phyloP scores from a whole-genome alignment of 306 rosid genomes.

The Comarum palustre region DNA sequence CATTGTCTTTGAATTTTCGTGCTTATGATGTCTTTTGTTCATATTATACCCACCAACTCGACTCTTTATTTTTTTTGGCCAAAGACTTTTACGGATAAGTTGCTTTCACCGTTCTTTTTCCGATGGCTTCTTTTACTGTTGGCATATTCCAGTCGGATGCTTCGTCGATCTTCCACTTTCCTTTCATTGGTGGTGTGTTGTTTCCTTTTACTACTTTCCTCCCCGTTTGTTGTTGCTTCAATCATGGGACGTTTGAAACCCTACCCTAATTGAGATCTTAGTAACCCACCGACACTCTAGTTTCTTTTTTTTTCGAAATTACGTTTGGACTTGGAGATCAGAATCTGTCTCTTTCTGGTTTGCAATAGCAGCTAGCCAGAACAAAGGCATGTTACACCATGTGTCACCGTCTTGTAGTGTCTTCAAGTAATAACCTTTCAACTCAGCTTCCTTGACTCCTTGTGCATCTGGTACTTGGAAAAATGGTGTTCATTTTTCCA shows the following conservation, averaged over 20 bases:
- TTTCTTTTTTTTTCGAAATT: not conserved
- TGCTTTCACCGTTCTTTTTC: not conserved
- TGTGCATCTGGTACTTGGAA: not conserved
- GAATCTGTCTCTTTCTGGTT: not conserved
- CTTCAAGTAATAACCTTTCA: not conserved
- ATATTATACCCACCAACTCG: not conserved
- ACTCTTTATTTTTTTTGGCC: not conserved
- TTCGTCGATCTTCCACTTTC: slow-evolving; percentile 2
- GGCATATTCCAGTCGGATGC: not conserved
- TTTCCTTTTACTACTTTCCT: not conserved
- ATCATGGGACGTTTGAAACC: not conserved
- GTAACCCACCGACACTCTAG: not conserved
- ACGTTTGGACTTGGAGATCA: not conserved
- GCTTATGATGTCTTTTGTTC: not conserved
- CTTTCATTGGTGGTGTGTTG: not conserved
- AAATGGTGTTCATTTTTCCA: not conserved
- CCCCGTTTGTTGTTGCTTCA: not conserved
- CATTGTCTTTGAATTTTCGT: not conserved
- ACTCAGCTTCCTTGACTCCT: not conserved
- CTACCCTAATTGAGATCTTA: too few relatives aligned
- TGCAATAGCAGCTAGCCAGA: not conserved
- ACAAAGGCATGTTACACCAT: not conserved
- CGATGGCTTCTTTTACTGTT: too few relatives aligned
- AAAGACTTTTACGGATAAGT: not conserved
- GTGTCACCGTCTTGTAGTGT: not conserved